These are phyloP conservation scores for Geranium incanum DNA, from an alignment of 441 rosid genomes.

Conservation along the genomic window DNA sequence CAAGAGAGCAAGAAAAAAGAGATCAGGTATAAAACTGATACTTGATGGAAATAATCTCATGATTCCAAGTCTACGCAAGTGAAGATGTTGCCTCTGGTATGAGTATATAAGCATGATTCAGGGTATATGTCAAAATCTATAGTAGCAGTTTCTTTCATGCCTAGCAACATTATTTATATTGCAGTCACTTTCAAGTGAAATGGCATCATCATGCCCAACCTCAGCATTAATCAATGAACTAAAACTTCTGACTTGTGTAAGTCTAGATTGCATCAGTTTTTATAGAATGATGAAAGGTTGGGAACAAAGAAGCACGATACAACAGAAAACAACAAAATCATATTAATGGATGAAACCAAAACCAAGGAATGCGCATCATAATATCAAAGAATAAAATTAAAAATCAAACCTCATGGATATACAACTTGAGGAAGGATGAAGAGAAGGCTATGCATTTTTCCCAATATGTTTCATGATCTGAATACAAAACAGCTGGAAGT, in stretches of 20 bases:
- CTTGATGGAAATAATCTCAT: background rate
- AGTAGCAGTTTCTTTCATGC: background rate
- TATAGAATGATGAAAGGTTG: background rate
- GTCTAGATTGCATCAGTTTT: background rate
- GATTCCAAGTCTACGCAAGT: background rate
- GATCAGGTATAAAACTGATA: constrained; percentile 7
- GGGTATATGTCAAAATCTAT: background rate
- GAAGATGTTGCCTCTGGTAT: background rate
- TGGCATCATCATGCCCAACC: background rate
- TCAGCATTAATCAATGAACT: background rate
- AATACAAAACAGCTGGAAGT: constrained; percentile 26
- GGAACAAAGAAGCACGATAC: background rate
- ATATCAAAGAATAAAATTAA: background rate
- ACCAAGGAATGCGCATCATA: background rate
- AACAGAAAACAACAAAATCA: background rate
- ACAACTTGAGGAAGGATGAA: constrained; percentile 59
- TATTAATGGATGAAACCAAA: background rate
- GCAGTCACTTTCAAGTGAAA: background rate
- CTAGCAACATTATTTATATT: background rate
- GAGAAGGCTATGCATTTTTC: constrained; percentile 43
- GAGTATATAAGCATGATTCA: background rate
- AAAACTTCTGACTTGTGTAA: background rate
- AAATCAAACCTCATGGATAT: constrained; percentile 60
- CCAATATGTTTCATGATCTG: constrained; percentile 29
- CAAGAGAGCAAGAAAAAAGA: constrained; percentile 18